Base-by-base conservation (phyloP, 2,329 filamentous ascomycete genomes). In the Pestalotiopsis sp. region DNA sequence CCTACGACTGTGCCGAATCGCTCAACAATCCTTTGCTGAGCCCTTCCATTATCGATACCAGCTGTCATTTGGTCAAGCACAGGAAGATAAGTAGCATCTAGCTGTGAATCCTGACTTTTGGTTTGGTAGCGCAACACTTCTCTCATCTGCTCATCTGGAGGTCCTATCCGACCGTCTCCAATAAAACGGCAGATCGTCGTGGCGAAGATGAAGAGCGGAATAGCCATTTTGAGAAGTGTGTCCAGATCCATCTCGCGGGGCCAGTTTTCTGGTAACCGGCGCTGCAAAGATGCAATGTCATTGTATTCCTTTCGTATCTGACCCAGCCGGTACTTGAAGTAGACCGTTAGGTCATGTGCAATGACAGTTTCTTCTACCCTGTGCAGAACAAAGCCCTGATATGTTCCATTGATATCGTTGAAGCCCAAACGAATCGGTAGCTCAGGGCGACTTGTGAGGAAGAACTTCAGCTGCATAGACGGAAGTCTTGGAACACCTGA, bases 401-500 rank as follows among this genome's bases (percentile, higher is more conserved):
- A 76, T 0, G 27, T 73, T 55, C 72, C 74, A 4, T 69, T 17
- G 3, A 79, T 72, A 0, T 71, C 9, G 0, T 61, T 65, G 45
- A 84, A 83, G 0, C 78, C 77, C 4, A 79, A 70, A 0, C 78
- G 76, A 14, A 83, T 74, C 0, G 78, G 75, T 3, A 80, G 64
- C 38, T 83, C 78, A 0, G 81, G 81, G 25, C 81, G 73, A 52
- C 81, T 83, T 0, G 81, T 83, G 0, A 84, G 27, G 57, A 84
- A 80, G 25, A 69, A 71, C 57, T 31, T 62, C n/a, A 73, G 7
- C 14, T 20, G 2, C 27, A 71, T 69, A 13, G 69, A 45, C 45
- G 70, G 2, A 5, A 5, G 6, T n/a, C 41, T 49, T 14, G 41
- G 41, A 49, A 49, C 13, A 2, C 13, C 62, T 6, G 74, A 65